Conservation (phyloP, 2,329 filamentous ascomycete species). For the Xylariaceae sp. region DNA sequence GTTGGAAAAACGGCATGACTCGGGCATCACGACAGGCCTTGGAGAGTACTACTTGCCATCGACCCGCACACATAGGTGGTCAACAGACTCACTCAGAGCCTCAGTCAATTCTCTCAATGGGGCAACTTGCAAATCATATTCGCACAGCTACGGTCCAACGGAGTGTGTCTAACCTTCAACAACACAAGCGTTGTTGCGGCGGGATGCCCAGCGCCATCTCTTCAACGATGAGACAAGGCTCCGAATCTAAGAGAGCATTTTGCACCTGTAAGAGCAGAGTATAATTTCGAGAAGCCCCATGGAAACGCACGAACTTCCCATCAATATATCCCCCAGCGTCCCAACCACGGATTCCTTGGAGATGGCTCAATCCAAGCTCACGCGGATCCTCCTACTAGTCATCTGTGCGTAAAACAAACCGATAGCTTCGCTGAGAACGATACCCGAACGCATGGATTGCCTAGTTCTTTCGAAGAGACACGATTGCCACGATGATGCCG, state of each 20-base stretch:
- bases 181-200: background rate
- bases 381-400: background rate
- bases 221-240: background rate
- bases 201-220: background rate
- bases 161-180: background rate
- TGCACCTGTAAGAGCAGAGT: background rate
- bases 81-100: background rate
- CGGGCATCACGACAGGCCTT: background rate
- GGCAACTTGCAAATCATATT: background rate
- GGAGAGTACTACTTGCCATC: background rate
- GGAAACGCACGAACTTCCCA: background rate
- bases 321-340: background rate
- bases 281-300: slow-evolving; percentile 3
- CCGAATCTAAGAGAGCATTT: background rate
- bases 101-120: background rate
- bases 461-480: no score
- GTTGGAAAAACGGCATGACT: slow-evolving; percentile 1
- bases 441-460: no score
- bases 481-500: no score
- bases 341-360: slow-evolving; percentile 2
- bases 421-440: background rate
- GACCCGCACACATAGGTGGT: background rate
- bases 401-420: background rate
- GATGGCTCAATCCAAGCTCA: background rate
- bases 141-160: background rate